Conservation (phyloP, 1,284 basidiomycete genomes). For the Tetrapyrgos nigripes region DNA sequence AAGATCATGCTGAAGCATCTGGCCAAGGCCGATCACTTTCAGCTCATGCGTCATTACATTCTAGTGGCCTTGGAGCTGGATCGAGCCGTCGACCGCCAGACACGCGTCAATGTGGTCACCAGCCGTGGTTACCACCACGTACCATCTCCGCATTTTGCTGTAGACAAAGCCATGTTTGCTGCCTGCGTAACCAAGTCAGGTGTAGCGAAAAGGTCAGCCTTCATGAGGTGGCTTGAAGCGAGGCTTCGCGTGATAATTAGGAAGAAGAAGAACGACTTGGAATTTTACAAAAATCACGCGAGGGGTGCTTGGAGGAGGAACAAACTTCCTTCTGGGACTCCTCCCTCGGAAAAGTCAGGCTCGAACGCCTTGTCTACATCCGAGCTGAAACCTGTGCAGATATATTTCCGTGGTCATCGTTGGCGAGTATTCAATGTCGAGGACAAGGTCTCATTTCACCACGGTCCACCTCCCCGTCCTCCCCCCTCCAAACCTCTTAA, state of each 20-base stretch:
- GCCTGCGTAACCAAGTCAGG: conserved; percentile 18
- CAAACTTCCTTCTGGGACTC: conserved; percentile 11
- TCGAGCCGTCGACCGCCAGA: conserved; percentile 37
- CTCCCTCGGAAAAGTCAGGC: background rate
- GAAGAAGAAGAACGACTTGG: conserved; percentile 18
- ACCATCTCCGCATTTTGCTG: conserved; percentile 1
- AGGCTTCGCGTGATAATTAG: conserved; percentile 18
- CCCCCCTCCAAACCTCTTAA: conserved; percentile 51
- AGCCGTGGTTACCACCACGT: conserved; percentile 19
- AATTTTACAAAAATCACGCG: conserved; percentile 11
- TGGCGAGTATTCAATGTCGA: conserved; percentile 17
- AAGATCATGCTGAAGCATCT: conserved; percentile 64
- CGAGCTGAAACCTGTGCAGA: background rate
- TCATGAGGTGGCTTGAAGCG: conserved; percentile 8
- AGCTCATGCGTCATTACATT: conserved; percentile 73
- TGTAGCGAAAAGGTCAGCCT: conserved; percentile 7
- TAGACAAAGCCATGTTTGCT: conserved; percentile 9
- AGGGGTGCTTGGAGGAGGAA: conserved; percentile 10
- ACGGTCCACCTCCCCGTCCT: conserved; percentile 21
- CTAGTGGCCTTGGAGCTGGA: conserved; percentile 63
- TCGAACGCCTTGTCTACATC: background rate
- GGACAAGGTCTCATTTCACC: too few species aligned
- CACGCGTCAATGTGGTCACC: conserved; percentile 31
- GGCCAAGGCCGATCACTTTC: conserved; percentile 49
- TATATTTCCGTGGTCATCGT: conserved; percentile 8